A percentile compares a stretch with the other conserved stretches of the same genome.
phyloP scores from a whole-genome alignment of 768 basidiomycete genomes.

The Mycena filopes region DNA sequence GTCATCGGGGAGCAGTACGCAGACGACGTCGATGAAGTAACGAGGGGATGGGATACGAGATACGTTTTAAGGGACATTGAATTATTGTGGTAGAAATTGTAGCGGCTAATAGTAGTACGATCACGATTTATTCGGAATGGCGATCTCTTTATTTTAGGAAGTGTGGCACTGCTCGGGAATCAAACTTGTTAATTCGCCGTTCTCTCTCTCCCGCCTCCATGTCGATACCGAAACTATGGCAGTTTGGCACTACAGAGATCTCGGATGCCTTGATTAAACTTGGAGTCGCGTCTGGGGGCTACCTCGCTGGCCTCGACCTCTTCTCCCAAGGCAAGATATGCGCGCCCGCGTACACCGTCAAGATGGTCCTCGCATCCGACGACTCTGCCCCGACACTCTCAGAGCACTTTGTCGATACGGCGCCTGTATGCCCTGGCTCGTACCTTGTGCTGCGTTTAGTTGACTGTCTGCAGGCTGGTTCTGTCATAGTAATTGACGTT shows the following conservation, averaged over 20 bases:
- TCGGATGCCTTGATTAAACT: slow-evolving; percentile 92
- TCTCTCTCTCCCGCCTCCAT: neutral
- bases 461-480: too few species aligned
- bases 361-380: slow-evolving; percentile 75
- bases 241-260: slow-evolving; percentile 88
- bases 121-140: too few species aligned
- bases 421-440: slow-evolving; percentile 49
- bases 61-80: slow-evolving; percentile 18
- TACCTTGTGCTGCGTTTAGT: too few species aligned
- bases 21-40: slow-evolving; percentile 19
- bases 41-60: neutral
- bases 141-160: too few species aligned
- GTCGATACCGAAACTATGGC: too few species aligned
- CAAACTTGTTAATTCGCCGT: too few species aligned
- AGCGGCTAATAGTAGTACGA: too few species aligned
- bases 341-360: slow-evolving; percentile 89
- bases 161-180: slow-evolving; percentile 6
- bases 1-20: slow-evolving; percentile 27
- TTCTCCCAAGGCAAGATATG: slow-evolving; percentile 65
- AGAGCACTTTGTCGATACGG: slow-evolving; percentile 86
- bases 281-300: slow-evolving; percentile 74
- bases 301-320: slow-evolving; percentile 80
- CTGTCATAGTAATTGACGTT: slow-evolving; percentile 78
- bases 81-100: neutral
- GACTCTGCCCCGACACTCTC: slow-evolving; percentile 69